Evolutionary conservation across 2,329 filamentous ascomycete species (phyloP), one percentile per base, ranked within the genome.

Genomic region (Neonectria sp.): DNA sequence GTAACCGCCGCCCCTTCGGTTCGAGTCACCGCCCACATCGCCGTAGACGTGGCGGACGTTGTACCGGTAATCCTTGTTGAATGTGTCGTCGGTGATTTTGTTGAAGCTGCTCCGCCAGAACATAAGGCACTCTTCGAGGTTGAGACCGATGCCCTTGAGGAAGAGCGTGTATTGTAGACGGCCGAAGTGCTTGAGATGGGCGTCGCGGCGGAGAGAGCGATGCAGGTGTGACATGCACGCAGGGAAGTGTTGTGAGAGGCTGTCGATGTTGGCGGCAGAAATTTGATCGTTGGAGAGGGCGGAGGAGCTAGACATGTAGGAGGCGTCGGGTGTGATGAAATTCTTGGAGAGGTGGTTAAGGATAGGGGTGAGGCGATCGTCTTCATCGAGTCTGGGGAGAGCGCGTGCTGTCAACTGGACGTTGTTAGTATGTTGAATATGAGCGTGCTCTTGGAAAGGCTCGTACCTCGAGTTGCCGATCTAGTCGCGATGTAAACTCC

Each of bases 61-160:
- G 87, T 99, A 99, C 51, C 93, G 89, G 83, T 99, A 98, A 79
- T 98, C 95, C 78, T 98, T 98, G 82, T 97, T 97, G 87, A 98
- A 99, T 40, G 92, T 92, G 76, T 98, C 95, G 76, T 98, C 96
- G 0, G 93, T 95, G 71, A 97, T 90, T 72, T 94, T 92, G 79
- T 90, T 91, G 88, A 99, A 98, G 31, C 88, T 86, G 69, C 90
- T 88, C 12, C 96, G 91, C 96, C 96, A 99, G 85, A 99, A 99
- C 13, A 94, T 75, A 27, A 99, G 88, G 74, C 91, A 94, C 81
- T 99, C 95, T 77, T 98, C 95, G n/a, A 99, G 85, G 70, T 89
- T 94, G 31, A 99, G 85, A 0, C 96, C 96, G 66, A 98, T 94
- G 48, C 96, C 96, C 82, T 99, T 99, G 65, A 99, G 87, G 88